Conservation (phyloP, 345 rosid genomes). For the Eucalyptus pauciflora region DNA sequence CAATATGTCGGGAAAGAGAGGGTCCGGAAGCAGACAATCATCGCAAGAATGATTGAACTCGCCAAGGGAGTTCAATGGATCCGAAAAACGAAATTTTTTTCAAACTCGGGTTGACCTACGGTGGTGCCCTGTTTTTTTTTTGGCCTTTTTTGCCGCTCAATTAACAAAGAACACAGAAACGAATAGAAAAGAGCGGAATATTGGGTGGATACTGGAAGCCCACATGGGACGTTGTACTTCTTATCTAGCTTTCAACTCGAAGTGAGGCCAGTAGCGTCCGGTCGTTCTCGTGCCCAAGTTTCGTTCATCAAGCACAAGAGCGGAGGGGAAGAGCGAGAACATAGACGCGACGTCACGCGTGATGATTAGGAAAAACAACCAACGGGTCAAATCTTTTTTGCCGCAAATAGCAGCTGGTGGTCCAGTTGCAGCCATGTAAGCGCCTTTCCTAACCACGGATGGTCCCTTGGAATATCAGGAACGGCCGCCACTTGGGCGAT, state of each 20-base stretch:
- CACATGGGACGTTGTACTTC: constrained; percentile 14
- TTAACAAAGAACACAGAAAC: neutral
- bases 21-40: neutral
- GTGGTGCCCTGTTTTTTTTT: neutral
- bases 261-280: neutral
- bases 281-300: neutral
- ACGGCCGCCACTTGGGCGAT: neutral
- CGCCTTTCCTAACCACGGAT: neutral
- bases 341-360: neutral
- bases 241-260: neutral
- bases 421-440: neutral
- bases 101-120: neutral
- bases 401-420: neutral
- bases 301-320: neutral
- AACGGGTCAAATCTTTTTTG: neutral
- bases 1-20: neutral
- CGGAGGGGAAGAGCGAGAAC: neutral
- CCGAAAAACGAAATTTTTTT: neutral
- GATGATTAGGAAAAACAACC: neutral
- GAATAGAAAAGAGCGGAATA: neutral
- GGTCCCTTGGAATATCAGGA: neutral
- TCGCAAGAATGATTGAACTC: neutral
- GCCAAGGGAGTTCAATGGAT: neutral
- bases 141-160: neutral
- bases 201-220: constrained; percentile 42